These are phyloP conservation scores for Phytophthora vignae DNA, from an alignment of 352 stramenopile species.

Conservation along the genomic window DNA sequence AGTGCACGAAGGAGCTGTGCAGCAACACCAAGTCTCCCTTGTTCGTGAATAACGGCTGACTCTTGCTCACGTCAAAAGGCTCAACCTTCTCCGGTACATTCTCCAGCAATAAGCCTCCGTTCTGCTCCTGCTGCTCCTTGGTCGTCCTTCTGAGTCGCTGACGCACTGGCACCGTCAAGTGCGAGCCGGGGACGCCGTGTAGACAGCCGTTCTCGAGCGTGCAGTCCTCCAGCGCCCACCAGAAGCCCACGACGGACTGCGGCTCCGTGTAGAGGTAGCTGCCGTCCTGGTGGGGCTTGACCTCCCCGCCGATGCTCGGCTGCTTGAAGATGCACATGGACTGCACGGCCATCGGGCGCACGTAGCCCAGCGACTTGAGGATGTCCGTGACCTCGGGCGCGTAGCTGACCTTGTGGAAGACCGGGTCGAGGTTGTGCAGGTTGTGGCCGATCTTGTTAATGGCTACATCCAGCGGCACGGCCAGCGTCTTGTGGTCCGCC, in stretches of 20 bases:
- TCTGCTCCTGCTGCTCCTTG: conserved; percentile 48
- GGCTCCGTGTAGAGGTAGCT: conserved; percentile 97
- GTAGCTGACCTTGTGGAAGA: conserved; percentile 90
- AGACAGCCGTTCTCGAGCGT: conserved; percentile 96
- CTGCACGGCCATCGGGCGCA: conserved; percentile 91
- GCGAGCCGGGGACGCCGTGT: conserved; percentile 92
- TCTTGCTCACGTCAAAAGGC: conserved; percentile 64
- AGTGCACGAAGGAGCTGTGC: conserved; percentile 95
- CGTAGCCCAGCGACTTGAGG: conserved; percentile 86
- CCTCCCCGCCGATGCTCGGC: conserved; percentile 92
- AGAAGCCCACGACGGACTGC: conserved; percentile 95
- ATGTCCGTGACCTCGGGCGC: conserved; percentile 79
- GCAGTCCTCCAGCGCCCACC: conserved; percentile 96
- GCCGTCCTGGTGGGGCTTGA: conserved; percentile 96
- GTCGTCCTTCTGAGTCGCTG: conserved; percentile 85
- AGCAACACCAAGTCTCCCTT: conserved; percentile 95
- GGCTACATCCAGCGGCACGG: conserved; percentile 70
- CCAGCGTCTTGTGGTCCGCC: conserved; percentile 69
- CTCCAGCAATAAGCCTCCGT: conserved; percentile 61
- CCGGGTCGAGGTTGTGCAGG: conserved; percentile 90
- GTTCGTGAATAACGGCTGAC: conserved; percentile 85
- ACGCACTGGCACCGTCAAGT: conserved; percentile 85
- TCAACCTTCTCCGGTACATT: conserved; percentile 59
- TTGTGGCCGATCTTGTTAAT: conserved; percentile 98
- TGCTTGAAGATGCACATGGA: conserved; percentile 99